A percentile compares a stretch with the other conserved stretches of the same genome.
Evolutionary conservation across 2,329 filamentous ascomycete species (phyloP).

Genomic region (Drechslera avenae): DNA sequence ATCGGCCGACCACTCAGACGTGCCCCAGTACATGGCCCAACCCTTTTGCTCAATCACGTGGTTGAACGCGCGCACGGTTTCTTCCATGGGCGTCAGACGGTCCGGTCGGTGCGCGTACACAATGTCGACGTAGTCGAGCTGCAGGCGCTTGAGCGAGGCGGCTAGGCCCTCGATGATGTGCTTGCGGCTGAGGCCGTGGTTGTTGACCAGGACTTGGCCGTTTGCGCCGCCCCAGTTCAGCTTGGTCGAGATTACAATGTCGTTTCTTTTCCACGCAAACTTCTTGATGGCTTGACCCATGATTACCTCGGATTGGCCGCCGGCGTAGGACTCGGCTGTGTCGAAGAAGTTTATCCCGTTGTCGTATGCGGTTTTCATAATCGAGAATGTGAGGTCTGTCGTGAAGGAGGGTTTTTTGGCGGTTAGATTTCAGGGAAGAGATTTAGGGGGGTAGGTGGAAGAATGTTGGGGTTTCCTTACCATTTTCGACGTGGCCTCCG

Average conservation of each 20-base stretch:
- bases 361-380: conserved; percentile 61
- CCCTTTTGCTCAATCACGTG: conserved; percentile 68
- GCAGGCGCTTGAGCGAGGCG: conserved; percentile 62
- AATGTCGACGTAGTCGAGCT: conserved; percentile 69
- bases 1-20: conserved; percentile 63
- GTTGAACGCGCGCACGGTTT: conserved; percentile 74
- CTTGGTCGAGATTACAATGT: conserved; percentile 54
- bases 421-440: no score
- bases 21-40: conserved; percentile 71
- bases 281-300: conserved; percentile 64
- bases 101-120: conserved; percentile 74
- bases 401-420: no score
- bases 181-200: conserved; percentile 70
- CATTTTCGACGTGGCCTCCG: conserved; percentile 72
- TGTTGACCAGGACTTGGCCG: conserved; percentile 62
- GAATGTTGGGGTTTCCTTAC: conserved; percentile 42
- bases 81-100: conserved; percentile 71
- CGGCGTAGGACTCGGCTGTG: conserved; percentile 50
- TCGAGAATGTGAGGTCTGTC: conserved; percentile 62
- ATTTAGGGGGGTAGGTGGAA: conserved; percentile 7
- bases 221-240: conserved; percentile 53
- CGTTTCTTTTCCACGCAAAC: conserved; percentile 60
- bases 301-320: conserved; percentile 59
- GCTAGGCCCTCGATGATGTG: conserved; percentile 72
- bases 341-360: conserved; percentile 53